Evolutionary conservation across 192 early-diverging fungal genomes (phyloP), one percentile per base, ranked within the genome.

Genomic region (Linnemannia hyalina): DNA sequence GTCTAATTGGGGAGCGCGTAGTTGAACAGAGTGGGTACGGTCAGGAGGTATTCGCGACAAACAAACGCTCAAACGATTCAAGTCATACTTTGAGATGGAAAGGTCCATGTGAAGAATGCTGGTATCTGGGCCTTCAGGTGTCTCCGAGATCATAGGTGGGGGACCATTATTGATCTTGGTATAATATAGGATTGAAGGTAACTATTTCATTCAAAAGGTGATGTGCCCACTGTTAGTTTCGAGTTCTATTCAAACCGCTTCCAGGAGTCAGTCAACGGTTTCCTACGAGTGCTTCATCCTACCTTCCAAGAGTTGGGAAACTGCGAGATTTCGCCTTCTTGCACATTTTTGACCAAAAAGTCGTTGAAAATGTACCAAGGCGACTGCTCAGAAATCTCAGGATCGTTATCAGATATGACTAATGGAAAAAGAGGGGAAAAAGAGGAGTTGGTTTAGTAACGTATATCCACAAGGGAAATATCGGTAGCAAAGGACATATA

Each of bases 281-380:
- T 46, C 8, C 49, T 68, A 42, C 70, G 44, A 57, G 47, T 26
- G 6, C 22, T 35, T 1, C 32, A 18, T 35, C 47, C 65, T 88
- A 89, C 88, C 85, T 92, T 93, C 93, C 92, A 93, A 22, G 74
- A 68, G 13, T 87, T 78, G 74, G 91, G 88, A 83, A 94, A 96
- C 32, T 89, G 88, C 15, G 90, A 80, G 20, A 93, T 92, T 71
- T 97, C 96, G 42, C 86, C 81, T n/a, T 92, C 91, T 23, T 90
- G 83, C 4, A 96, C 92, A 7, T 91, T 91, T 72, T 96, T 95
- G 1, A 99, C 98, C 54, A 96, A 89, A 83, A 99, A 99, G 89
- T 99, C 98, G 84, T 99, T 99, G 85, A 99, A 98, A 16, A 98
- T 83, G 78, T 95, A 92, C 98, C 98, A 99, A 41, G 92, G 87